phyloP scores from a whole-genome alignment of 345 rosid species.

The Salix caprea region DNA sequence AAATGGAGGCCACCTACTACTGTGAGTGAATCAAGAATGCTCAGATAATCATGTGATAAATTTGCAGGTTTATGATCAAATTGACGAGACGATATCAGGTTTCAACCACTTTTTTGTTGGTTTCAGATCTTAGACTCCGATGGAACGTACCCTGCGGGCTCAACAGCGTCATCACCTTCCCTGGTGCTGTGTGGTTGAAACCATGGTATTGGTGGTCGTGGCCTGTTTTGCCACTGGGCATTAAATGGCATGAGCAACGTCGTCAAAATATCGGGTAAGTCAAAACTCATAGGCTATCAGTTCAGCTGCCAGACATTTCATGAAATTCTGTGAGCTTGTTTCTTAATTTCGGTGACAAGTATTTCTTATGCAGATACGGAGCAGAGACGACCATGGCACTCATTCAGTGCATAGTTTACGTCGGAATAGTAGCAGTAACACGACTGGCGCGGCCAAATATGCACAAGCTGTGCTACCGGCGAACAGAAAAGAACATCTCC shows the following conservation, averaged over 20 bases:
- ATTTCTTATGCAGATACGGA: constrained; percentile 43
- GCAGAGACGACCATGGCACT: constrained; percentile 68
- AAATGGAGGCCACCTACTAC: constrained; percentile 94
- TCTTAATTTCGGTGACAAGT: not conserved
- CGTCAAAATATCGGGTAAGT: constrained; percentile 64
- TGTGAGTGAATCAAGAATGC: constrained; percentile 44
- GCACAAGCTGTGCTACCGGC: constrained; percentile 74
- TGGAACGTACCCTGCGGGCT: constrained; percentile 98
- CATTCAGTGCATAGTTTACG: constrained; percentile 54
- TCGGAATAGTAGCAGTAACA: constrained; percentile 57
- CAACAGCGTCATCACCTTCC: constrained; percentile 89
- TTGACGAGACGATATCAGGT: not conserved
- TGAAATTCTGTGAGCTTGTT: not conserved
- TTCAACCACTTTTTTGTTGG: not conserved
- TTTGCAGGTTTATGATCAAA: not conserved
- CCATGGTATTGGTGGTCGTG: constrained; percentile 99
- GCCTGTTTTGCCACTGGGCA: constrained; percentile 89
- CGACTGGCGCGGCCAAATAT: constrained; percentile 62
- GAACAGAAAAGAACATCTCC: constrained; percentile 49
- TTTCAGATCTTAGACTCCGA: constrained; percentile 67
- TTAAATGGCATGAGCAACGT: constrained; percentile 80
- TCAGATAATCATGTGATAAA: not conserved
- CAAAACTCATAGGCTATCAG: not conserved
- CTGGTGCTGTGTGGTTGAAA: constrained; percentile 90
- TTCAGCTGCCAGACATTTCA: not conserved